Base-by-base conservation (phyloP, 1,139 yeast genomes). In the Citeromyces siamensis region DNA sequence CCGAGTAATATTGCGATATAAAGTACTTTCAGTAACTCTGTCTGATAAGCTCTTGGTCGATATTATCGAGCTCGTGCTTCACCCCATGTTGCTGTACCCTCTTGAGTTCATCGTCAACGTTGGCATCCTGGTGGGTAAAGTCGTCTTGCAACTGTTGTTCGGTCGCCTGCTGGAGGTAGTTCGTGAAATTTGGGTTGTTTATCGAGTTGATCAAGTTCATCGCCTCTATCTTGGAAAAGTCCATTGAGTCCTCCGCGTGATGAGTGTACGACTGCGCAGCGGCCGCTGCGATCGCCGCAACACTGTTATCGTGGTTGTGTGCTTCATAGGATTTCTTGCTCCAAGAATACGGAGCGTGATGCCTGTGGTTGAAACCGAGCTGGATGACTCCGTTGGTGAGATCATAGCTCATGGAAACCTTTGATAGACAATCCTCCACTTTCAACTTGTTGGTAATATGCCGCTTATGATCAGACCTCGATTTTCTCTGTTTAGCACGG, bases 371-470 rank as follows among this genome's bases (percentile, higher is more conserved):
- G 44, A 50, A 62, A 22, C 52, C 42, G 2, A 63, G 42, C 33
- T 50, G 56, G 17, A 63, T 46, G 2, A 50, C 41, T 0, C 67
- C 67, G 27, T 55, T 49, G 8, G 50, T 47, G 17, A 63, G 40
- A 41, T 59, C 62, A 42, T 62, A 63, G 37, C 49, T 55, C 28
- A 63, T 40, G 2, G 57, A 50, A 18, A 63, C 46, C 39, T 59
- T 59, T 1, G 66, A 60, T 14, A 54, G 52, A 38, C 68, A 63
- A 10, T 53, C 51, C 39, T 59, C 61, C 3, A 59, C 56, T 44
- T 63, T 63, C 35, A 63, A 43, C 42, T 53, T 58, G 45, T 62
- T 62, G 9, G 50, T 42, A 14, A 60, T 53, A 18, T 46, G 52
- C 37, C 66, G 51, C 38, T 59, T 57, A 35, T 56, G 51, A 9